Evolutionary conservation across 306 rosid genomes (phyloP), one percentile per base, ranked within the genome.

Genomic region (Datisca glomerata): DNA sequence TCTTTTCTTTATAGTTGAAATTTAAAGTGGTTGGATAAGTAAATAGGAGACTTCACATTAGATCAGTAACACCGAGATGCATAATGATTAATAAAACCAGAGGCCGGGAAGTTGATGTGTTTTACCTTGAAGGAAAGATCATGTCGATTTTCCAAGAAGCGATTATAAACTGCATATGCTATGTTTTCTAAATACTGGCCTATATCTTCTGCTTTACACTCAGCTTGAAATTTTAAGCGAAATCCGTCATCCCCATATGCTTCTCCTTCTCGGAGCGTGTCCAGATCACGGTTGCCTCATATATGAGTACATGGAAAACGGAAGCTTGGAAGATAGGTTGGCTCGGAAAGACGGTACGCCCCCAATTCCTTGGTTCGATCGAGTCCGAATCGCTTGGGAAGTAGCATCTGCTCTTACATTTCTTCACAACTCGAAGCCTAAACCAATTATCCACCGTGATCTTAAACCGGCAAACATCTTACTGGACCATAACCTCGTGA

Each of bases 381-480:
- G 98, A 74, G 84, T 43, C 61, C 73, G 93, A 57, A 75, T 91
- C 58, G 95, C 98, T 45, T 84, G 91, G 91, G 98, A 91, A 78
- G 71, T 91, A 32, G 98, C 96, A 7, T 80, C 98, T 14, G 89
- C 81, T 52, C 93, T 91, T 1, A 55, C 73, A 44, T 91, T 84
- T 66, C 95, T 91, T 52, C 98, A 91, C 66, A 78, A 69, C 64
- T 53, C 96, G 10, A 78, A 80, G 68, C 98, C 96, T 4, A 61
- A 66, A 25, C 84, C 96, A n/a, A 84, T 91, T 52, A 75, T 91
- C 46, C 98, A 91, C 47, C 96, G 98, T 8, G 98, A 91, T 66
- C 44, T 91, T 60, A 91, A 91, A 57, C 98, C 98, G 0, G 91
- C 92, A 21, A 91, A 91, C 74, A 91, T 91, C 67, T 75, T 91